These are phyloP conservation scores for Thelonectria blattea DNA, from an alignment of 2,329 filamentous ascomycete species.

Conservation along the genomic window DNA sequence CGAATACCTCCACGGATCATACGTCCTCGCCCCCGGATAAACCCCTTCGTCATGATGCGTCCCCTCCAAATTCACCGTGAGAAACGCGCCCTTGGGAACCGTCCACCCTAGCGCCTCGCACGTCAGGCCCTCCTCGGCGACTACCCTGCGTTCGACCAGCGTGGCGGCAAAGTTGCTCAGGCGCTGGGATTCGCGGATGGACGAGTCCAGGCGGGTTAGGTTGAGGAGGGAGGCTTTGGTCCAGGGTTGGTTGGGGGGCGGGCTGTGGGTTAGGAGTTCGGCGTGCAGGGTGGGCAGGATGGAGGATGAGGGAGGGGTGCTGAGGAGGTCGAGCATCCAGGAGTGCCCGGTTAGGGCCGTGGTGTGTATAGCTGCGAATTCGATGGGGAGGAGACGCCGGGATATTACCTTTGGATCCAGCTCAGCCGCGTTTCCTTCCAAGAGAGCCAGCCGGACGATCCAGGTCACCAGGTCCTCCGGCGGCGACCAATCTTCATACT, in stretches of 20 bases:
- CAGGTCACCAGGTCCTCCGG: slow-evolving; percentile 65
- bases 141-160: slow-evolving; percentile 54
- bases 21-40: slow-evolving; percentile 50
- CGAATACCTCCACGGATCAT: slow-evolving; percentile 58
- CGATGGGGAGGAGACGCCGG: slow-evolving; percentile 58
- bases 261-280: slow-evolving; percentile 44
- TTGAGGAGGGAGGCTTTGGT: slow-evolving; percentile 51
- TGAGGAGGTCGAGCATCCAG: slow-evolving; percentile 54
- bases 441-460: slow-evolving; percentile 57
- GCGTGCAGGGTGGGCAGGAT: slow-evolving; percentile 50
- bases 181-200: slow-evolving; percentile 60
- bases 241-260: slow-evolving; percentile 47
- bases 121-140: slow-evolving; percentile 51
- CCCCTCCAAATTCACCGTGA: slow-evolving; percentile 52
- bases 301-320: slow-evolving; percentile 43
- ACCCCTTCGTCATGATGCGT: slow-evolving; percentile 55
- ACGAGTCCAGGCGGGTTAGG: slow-evolving; percentile 56
- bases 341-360: slow-evolving; percentile 58
- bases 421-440: slow-evolving; percentile 51
- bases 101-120: slow-evolving; percentile 42
- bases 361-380: slow-evolving; percentile 66
- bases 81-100: slow-evolving; percentile 48
- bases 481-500: slow-evolving; percentile 48
- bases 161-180: slow-evolving; percentile 54
- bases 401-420: slow-evolving; percentile 56